A percentile compares a stretch with the other conserved stretches of the same genome.
Conservation (phyloP, 495 filamentous ascomycete species). For the Wilcoxina mikolae region DNA sequence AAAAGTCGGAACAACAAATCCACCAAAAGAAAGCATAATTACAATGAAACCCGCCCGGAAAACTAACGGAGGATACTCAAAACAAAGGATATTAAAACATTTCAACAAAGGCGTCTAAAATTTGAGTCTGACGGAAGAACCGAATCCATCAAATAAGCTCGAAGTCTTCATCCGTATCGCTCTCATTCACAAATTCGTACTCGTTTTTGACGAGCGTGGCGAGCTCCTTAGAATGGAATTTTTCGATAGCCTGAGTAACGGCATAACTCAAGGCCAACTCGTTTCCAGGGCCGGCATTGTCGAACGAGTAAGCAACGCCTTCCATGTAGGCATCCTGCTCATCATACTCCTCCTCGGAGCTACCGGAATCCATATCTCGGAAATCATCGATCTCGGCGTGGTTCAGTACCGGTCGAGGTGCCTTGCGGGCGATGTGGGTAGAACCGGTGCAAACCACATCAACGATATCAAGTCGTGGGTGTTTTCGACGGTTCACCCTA, state of each 20-base stretch:
- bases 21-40: too few relatives aligned
- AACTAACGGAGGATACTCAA: too few relatives aligned
- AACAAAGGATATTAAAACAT: too few relatives aligned
- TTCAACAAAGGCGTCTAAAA: too few relatives aligned
- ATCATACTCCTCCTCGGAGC: constrained; percentile 12
- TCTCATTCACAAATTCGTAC: constrained; percentile 17
- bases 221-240: constrained; percentile 27
- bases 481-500: background rate
- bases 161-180: constrained; percentile 20
- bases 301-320: constrained; percentile 23
- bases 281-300: constrained; percentile 11
- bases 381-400: constrained; percentile 9
- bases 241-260: constrained; percentile 23
- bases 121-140: too few relatives aligned
- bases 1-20: too few relatives aligned
- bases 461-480: background rate
- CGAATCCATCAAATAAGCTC: constrained; percentile 22
- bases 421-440: background rate
- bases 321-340: constrained; percentile 12
- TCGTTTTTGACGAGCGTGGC: constrained; percentile 25
- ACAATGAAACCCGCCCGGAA: too few relatives aligned
- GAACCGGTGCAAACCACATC: background rate
- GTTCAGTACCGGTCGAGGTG: background rate
- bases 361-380: constrained; percentile 17
- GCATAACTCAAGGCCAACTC: constrained; percentile 16